A percentile compares a stretch with the other conserved stretches of the same genome.
These are phyloP conservation scores for Picochlorum costavermella DNA, from an alignment of 139 green algal species.

Conservation along the genomic window DNA sequence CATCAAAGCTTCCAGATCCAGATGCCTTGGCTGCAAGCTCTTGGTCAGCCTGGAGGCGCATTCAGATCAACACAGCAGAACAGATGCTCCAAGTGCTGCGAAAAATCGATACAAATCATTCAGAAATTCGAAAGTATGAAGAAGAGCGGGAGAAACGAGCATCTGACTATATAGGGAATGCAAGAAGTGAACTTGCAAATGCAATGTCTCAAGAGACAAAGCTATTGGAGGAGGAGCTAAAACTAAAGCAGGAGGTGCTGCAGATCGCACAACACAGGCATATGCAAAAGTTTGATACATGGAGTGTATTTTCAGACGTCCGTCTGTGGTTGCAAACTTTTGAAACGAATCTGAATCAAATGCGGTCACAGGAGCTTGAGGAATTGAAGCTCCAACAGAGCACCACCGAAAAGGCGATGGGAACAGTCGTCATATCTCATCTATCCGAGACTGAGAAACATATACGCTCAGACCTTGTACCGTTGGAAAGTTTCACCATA, in stretches of 20 bases:
- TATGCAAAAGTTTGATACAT: too few species aligned
- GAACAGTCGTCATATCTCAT: not conserved
- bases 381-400: not conserved
- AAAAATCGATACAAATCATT: not conserved
- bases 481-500: not conserved
- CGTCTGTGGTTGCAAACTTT: not conserved
- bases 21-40: not conserved
- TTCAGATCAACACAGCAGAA: not conserved
- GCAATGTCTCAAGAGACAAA: not conserved
- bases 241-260: not conserved
- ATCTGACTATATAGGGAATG: not conserved
- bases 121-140: not conserved
- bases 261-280: too few species aligned
- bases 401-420: not conserved
- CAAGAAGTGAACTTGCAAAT: not conserved
- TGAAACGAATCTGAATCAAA: not conserved
- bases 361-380: not conserved
- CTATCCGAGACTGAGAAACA: not conserved
- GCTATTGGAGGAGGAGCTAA: not conserved
- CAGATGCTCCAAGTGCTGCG: not conserved
- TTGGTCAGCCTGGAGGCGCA: not conserved
- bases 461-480: not conserved
- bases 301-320: too few species aligned
- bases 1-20: not conserved
- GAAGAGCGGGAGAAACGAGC: not conserved